phyloP scores from a whole-genome alignment of 2,329 filamentous ascomycete species.

The Zasmidium angulare region DNA sequence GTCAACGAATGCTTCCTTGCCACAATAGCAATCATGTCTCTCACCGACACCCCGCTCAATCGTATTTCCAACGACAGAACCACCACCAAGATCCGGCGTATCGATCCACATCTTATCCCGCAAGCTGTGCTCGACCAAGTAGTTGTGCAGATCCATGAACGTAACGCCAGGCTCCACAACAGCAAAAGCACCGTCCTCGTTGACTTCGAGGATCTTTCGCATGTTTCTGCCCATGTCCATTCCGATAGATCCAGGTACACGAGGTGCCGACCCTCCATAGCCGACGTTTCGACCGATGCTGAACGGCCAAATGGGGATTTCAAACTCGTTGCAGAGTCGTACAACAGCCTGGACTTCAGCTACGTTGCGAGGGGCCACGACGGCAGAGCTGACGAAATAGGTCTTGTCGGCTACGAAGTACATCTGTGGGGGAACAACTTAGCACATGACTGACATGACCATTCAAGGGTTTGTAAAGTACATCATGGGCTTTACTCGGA shows the following conservation, averaged over 20 bases:
- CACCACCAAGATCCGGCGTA: constrained; percentile 52
- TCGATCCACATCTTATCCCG: constrained; percentile 43
- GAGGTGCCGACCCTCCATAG: constrained; percentile 56
- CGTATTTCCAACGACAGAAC: constrained; percentile 51
- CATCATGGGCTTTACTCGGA: constrained; percentile 21
- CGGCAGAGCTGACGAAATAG: constrained; percentile 47
- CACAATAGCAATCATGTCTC: no score
- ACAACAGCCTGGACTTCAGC: constrained; percentile 50
- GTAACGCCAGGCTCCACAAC: constrained; percentile 59
- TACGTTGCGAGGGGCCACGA: constrained; percentile 39
- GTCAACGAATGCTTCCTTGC: not conserved
- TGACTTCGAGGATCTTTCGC: constrained; percentile 54
- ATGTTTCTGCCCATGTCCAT: constrained; percentile 55
- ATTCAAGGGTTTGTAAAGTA: constrained; percentile 25
- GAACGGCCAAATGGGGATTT: constrained; percentile 51
- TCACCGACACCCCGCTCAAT: constrained; percentile 45
- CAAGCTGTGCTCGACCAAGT: constrained; percentile 45
- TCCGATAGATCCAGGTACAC: constrained; percentile 53
- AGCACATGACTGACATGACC: no score
- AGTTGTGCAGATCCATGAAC: constrained; percentile 53
- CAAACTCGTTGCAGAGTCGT: constrained; percentile 46
- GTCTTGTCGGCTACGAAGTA: constrained; percentile 42
- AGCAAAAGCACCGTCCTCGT: constrained; percentile 50
- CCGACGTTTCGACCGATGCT: constrained; percentile 53
- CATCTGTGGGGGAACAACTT: constrained; percentile 4